Evolutionary conservation across 1,139 yeast species (phyloP).

Genomic region (Yamadazyma buinensis): DNA sequence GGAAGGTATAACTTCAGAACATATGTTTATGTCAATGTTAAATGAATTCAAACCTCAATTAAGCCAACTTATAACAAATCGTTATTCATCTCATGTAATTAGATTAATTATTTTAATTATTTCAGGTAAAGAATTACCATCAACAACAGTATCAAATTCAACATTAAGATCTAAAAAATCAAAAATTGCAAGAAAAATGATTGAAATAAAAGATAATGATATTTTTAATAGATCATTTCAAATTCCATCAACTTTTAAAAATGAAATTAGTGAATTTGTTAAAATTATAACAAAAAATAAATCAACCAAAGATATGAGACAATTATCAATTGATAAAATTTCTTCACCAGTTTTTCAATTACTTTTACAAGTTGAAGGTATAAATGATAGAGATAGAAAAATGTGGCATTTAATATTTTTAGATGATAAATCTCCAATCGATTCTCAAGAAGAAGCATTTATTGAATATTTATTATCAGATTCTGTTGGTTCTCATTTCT

Average conservation of each 20-base stretch:
- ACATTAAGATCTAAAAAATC: constrained; percentile 82
- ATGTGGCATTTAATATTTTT: constrained; percentile 58
- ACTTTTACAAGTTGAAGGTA: constrained; percentile 76
- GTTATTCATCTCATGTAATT: constrained; percentile 84
- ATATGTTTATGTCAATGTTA: constrained; percentile 58
- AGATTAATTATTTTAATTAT: constrained; percentile 68
- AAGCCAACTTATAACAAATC: constrained; percentile 61
- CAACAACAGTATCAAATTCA: constrained; percentile 67
- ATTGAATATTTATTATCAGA: constrained; percentile 83
- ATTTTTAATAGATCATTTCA: constrained; percentile 66
- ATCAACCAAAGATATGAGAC: constrained; percentile 54
- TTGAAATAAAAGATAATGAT: constrained; percentile 75
- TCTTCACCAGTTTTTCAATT: constrained; percentile 89
- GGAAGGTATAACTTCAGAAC: constrained; percentile 50
- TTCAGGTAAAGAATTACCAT: constrained; percentile 79
- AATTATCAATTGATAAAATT: constrained; percentile 69
- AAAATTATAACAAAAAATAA: constrained; percentile 35
- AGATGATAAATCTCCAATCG: constrained; percentile 42
- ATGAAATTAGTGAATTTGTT: constrained; percentile 49
- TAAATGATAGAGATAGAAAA: constrained; percentile 65
- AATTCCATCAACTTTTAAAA: constrained; percentile 69
- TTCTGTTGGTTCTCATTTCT: constrained; percentile 87
- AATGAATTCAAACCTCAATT: constrained; percentile 64
- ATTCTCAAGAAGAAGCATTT: constrained; percentile 70
- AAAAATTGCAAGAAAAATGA: constrained; percentile 89